A percentile compares a stretch with the other conserved stretches of the same genome.
phyloP scores from a whole-genome alignment of 2,329 filamentous ascomycete species.

The Cladosporium sp. region DNA sequence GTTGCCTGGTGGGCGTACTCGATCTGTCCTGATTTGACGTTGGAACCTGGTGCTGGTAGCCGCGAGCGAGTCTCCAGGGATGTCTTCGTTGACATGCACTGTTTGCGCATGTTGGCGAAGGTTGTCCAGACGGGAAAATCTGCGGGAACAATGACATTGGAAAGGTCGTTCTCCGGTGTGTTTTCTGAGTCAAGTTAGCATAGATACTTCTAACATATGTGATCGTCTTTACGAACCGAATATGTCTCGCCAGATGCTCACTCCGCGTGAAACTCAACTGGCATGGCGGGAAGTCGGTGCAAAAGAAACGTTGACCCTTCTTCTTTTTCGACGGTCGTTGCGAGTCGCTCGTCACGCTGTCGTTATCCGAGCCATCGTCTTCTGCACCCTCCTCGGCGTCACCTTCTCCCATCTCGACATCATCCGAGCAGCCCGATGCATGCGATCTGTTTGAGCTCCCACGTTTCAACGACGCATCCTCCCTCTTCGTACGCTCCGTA shows the following conservation, averaged over 20 bases:
- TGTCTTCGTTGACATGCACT: conserved; percentile 96
- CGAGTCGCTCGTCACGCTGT: conserved; percentile 57
- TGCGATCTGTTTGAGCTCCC: conserved; percentile 64
- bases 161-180: conserved; percentile 97
- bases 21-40: conserved; percentile 84
- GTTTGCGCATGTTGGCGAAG: conserved; percentile 95
- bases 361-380: conserved; percentile 57
- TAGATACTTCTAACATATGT: not conserved
- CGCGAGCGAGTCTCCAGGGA: conserved; percentile 88
- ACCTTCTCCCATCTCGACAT: conserved; percentile 72
- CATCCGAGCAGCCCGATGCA: conserved; percentile 64
- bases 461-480: conserved; percentile 48
- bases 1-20: conserved; percentile 66
- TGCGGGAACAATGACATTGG: conserved; percentile 89
- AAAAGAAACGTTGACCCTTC: conserved; percentile 94
- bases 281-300: conserved; percentile 91
- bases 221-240: conserved; percentile 64
- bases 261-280: conserved; percentile 93
- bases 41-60: conserved; percentile 91
- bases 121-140: conserved; percentile 94
- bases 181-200: conserved; percentile 63
- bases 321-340: conserved; percentile 88
- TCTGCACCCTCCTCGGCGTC: conserved; percentile 74
- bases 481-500: conserved; percentile 22
- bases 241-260: conserved; percentile 92